A percentile compares a stretch with the other conserved stretches of the same genome.
phyloP scores from a whole-genome alignment of 2,329 filamentous ascomycete species.

The Cordyceps pruinosa region DNA sequence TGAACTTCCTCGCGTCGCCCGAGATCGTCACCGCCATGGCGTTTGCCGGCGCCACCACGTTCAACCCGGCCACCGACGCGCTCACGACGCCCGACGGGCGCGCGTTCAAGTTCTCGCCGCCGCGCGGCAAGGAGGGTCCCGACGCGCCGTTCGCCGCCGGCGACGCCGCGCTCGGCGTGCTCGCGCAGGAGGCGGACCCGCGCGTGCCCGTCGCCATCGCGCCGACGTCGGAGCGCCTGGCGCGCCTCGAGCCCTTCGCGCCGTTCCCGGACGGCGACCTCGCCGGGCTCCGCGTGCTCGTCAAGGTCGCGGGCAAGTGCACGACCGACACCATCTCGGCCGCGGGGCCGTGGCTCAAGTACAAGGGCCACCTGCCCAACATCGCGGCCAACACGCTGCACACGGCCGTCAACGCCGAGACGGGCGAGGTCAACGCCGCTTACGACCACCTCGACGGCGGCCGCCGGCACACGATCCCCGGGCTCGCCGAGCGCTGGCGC shows the following conservation, averaged over 20 bases:
- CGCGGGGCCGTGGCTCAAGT: slow-evolving; percentile 95
- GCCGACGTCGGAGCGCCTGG: slow-evolving; percentile 83
- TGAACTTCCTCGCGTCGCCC: slow-evolving; percentile 97
- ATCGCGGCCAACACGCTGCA: slow-evolving; percentile 97
- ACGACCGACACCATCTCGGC: slow-evolving; percentile 98
- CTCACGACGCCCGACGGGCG: slow-evolving; percentile 73
- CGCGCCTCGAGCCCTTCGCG: slow-evolving; percentile 82
- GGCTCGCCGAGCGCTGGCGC: slow-evolving; percentile 81
- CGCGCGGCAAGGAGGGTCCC: slow-evolving; percentile 60
- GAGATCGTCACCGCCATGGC: slow-evolving; percentile 96
- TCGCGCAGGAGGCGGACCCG: slow-evolving; percentile 64
- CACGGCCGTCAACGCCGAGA: slow-evolving; percentile 86
- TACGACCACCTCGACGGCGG: slow-evolving; percentile 80
- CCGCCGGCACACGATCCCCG: slow-evolving; percentile 68
- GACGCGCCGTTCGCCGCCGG: slow-evolving; percentile 66
- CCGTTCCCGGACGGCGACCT: slow-evolving; percentile 75
- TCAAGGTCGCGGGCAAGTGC: slow-evolving; percentile 96
- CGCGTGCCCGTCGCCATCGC: slow-evolving; percentile 68
- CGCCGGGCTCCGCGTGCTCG: slow-evolving; percentile 72
- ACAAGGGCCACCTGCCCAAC: slow-evolving; percentile 98
- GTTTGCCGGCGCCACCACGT: slow-evolving; percentile 85
- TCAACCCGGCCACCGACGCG: slow-evolving; percentile 89
- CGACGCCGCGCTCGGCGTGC: slow-evolving; percentile 65
- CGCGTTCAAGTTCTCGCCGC: slow-evolving; percentile 79
- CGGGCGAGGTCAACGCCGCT: slow-evolving; percentile 84